Evolutionary conservation across 495 filamentous ascomycete species (phyloP).

Genomic region (Aspergillus hancockii): DNA sequence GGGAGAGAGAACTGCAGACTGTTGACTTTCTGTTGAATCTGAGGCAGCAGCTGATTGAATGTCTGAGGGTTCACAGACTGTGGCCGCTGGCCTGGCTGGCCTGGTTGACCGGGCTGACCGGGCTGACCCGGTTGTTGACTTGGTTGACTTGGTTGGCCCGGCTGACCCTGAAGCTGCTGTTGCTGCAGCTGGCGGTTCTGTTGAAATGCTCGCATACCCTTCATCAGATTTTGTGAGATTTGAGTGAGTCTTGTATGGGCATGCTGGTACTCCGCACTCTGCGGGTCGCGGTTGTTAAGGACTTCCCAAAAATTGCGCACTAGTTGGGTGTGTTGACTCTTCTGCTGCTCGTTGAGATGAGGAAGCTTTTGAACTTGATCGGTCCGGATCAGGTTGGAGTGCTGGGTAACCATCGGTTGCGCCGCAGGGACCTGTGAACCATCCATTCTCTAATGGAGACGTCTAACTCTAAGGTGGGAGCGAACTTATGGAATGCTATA

Average conservation of each 20-base stretch:
- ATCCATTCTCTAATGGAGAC: slow-evolving; percentile 29
- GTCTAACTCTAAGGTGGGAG: background rate
- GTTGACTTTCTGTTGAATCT: slow-evolving; percentile 49
- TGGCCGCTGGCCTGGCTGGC: slow-evolving; percentile 35
- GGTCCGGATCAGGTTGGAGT: slow-evolving; percentile 51
- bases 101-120: slow-evolving; percentile 17
- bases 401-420: slow-evolving; percentile 39
- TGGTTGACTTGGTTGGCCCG: slow-evolving; percentile 33
- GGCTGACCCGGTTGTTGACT: background rate
- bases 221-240: slow-evolving; percentile 63
- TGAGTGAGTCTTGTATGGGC: slow-evolving; percentile 67
- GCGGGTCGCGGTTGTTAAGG: slow-evolving; percentile 58
- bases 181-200: slow-evolving; percentile 45
- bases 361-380: slow-evolving; percentile 54
- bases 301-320: slow-evolving; percentile 60
- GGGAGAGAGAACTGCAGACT: slow-evolving; percentile 48
- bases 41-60: slow-evolving; percentile 42
- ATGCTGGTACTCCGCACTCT: slow-evolving; percentile 55
- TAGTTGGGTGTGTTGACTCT: slow-evolving; percentile 63
- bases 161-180: slow-evolving; percentile 34
- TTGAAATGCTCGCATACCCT: slow-evolving; percentile 53
- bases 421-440: slow-evolving; percentile 33
- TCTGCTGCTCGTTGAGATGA: slow-evolving; percentile 59
- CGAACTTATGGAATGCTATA: background rate
- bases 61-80: slow-evolving; percentile 45